Conservation (phyloP, 2,329 filamentous ascomycete species). For the Hansfordia pulvinata region DNA sequence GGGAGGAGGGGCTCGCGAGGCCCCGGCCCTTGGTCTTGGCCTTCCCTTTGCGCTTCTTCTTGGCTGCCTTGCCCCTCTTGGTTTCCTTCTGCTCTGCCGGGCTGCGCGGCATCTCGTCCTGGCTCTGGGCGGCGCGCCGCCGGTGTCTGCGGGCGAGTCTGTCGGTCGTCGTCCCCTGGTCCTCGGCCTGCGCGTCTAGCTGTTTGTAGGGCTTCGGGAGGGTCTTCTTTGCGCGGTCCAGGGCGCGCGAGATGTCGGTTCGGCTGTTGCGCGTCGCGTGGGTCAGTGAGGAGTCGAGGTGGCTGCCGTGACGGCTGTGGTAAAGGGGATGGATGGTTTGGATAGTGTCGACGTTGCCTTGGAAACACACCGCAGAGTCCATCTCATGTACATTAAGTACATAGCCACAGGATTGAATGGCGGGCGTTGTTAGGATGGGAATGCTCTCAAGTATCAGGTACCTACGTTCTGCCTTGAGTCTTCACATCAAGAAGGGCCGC, state of each 20-base stretch:
- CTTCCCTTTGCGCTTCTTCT: neutral
- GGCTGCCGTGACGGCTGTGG: neutral
- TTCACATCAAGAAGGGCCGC: conserved; percentile 7
- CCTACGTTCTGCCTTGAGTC: conserved; percentile 6
- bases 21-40: too few relatives aligned
- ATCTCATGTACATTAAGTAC: too few relatives aligned
- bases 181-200: conserved; percentile 1
- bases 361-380: too few relatives aligned
- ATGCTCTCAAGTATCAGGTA: too few relatives aligned
- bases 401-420: too few relatives aligned
- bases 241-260: conserved; percentile 5
- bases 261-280: conserved; percentile 5
- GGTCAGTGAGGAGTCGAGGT: conserved; percentile 1
- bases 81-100: neutral
- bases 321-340: too few relatives aligned
- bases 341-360: too few relatives aligned
- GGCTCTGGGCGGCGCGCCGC: conserved; percentile 1
- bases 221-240: conserved; percentile 5
- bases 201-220: conserved; percentile 5
- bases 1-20: too few relatives aligned
- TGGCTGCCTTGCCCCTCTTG: neutral
- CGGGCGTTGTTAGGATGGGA: too few relatives aligned
- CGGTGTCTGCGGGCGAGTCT: conserved; percentile 2
- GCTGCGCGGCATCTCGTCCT: conserved; percentile 1
- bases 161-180: neutral